phyloP scores from a whole-genome alignment of 805 yeast genomes.

The Saturnispora diversa region DNA sequence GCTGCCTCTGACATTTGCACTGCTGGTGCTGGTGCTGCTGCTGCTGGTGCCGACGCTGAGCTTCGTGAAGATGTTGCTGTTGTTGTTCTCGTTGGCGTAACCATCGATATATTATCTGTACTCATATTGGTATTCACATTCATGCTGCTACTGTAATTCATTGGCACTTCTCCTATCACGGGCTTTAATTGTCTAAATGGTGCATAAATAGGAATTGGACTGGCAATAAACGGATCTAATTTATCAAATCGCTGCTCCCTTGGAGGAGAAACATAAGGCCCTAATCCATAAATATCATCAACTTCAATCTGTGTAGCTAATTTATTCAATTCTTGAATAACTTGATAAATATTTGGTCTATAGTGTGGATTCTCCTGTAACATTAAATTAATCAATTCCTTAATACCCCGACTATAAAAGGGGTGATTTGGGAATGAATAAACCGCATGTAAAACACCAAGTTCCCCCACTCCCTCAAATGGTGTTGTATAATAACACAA shows the following conservation, averaged over 20 bases:
- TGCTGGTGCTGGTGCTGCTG: constrained; percentile 13
- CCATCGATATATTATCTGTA: no score
- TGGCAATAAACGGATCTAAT: constrained; percentile 26
- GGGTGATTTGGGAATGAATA: constrained; percentile 72
- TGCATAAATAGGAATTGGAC: constrained; percentile 25
- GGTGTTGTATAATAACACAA: constrained; percentile 92
- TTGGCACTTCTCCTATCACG: no score
- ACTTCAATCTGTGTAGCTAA: constrained; percentile 33
- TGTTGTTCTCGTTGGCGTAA: no score
- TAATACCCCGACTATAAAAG: constrained; percentile 59
- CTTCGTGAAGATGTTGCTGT: no score
- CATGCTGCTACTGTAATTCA: no score
- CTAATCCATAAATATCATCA: constrained; percentile 35
- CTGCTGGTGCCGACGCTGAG: constrained; percentile 18
- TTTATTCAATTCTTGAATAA: constrained; percentile 53
- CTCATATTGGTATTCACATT: no score
- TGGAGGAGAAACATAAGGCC: constrained; percentile 25
- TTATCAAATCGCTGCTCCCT: constrained; percentile 23
- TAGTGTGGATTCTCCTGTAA: constrained; percentile 72
- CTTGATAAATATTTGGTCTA: constrained; percentile 85
- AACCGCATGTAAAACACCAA: constrained; percentile 78
- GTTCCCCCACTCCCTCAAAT: constrained; percentile 79
- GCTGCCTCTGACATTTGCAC: neutral
- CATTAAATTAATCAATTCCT: constrained; percentile 68
- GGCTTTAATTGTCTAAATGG: constrained; percentile 30